Percentiles rank a stretch among this genome's conserved stretches.
Conservation (phyloP, 768 basidiomycete species). For the Tricholomella constricta region DNA sequence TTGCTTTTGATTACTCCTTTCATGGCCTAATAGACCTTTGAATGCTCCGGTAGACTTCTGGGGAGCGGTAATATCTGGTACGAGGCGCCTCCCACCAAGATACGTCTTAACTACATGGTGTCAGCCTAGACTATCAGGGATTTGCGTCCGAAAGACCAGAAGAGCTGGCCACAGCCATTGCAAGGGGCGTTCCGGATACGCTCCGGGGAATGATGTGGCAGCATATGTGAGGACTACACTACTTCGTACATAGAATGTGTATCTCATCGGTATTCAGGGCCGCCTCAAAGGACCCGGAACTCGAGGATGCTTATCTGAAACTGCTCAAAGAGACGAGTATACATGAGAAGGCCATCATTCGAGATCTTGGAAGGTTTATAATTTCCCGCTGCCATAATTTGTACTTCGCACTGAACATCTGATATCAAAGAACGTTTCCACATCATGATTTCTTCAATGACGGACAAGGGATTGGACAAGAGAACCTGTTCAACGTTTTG, state of each 20-base stretch:
- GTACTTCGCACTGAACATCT: conserved; percentile 8
- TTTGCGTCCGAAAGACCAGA: conserved; percentile 82
- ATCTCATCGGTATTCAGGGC: conserved; percentile 53
- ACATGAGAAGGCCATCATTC: conserved; percentile 92
- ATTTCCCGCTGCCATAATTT: conserved; percentile 12
- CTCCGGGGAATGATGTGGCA: conserved; percentile 97
- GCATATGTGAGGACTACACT: conserved; percentile 62
- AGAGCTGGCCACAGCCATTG: conserved; percentile 85
- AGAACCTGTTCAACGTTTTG: conserved; percentile 95
- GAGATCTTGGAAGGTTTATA: conserved; percentile 82
- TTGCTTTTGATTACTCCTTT: conserved; percentile 7
- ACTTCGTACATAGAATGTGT: conserved; percentile 3
- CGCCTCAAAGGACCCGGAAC: conserved; percentile 86
- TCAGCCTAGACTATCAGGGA: conserved; percentile 72
- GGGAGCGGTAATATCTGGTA: conserved; percentile 91
- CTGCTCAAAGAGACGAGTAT: conserved; percentile 81
- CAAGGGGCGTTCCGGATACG: conserved; percentile 85
- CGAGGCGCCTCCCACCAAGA: conserved; percentile 13
- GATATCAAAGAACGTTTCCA: conserved; percentile 78
- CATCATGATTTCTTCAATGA: conserved; percentile 96
- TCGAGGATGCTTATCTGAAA: conserved; percentile 81
- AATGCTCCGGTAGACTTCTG: conserved; percentile 82
- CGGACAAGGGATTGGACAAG: conserved; percentile 93
- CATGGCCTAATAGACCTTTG: background rate
- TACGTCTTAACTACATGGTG: conserved; percentile 6